These are phyloP conservation scores for Curvularia sp. DNA, from an alignment of 2,329 filamentous ascomycete genomes.

Conservation along the genomic window DNA sequence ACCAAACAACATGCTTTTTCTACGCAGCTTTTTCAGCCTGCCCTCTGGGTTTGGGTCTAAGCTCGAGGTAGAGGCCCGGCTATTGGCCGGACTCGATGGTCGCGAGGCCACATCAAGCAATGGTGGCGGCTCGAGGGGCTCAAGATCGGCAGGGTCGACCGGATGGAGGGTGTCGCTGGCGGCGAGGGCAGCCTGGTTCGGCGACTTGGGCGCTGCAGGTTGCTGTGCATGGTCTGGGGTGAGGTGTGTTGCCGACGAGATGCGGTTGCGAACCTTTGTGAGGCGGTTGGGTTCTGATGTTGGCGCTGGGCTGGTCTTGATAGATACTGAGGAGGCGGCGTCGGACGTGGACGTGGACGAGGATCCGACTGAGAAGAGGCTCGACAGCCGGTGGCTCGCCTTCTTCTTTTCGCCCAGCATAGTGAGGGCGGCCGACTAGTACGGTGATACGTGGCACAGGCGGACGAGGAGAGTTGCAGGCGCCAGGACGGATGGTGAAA, in stretches of 20 bases:
- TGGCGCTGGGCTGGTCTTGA: slow-evolving; percentile 27
- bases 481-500: slow-evolving; percentile 1
- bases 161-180: slow-evolving; percentile 39
- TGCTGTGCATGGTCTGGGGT: slow-evolving; percentile 40
- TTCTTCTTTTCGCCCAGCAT: slow-evolving; percentile 43
- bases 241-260: slow-evolving; percentile 42
- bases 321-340: slow-evolving; percentile 9
- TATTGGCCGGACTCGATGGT: slow-evolving; percentile 37
- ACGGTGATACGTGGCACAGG: slow-evolving; percentile 3
- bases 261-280: slow-evolving; percentile 42
- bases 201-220: slow-evolving; percentile 26
- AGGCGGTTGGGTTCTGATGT: slow-evolving; percentile 42
- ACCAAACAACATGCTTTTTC: slow-evolving; percentile 47
- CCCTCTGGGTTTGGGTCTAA: slow-evolving; percentile 26
- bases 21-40: slow-evolving; percentile 43
- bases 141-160: slow-evolving; percentile 33
- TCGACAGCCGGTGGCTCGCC: slow-evolving; percentile 44
- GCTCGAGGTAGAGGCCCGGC: slow-evolving; percentile 34
- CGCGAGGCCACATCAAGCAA: slow-evolving; percentile 37
- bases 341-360: slow-evolving; percentile 27
- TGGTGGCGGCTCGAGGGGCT: slow-evolving; percentile 40
- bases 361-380: slow-evolving; percentile 38
- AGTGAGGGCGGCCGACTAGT: slow-evolving; percentile 8
- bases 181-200: slow-evolving; percentile 22
- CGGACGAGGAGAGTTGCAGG: not conserved